Percentiles rank a stretch among this genome's conserved stretches.
These are phyloP conservation scores for Aureobasidium lini DNA, from an alignment of 2,329 filamentous ascomycete genomes.

Conservation along the genomic window DNA sequence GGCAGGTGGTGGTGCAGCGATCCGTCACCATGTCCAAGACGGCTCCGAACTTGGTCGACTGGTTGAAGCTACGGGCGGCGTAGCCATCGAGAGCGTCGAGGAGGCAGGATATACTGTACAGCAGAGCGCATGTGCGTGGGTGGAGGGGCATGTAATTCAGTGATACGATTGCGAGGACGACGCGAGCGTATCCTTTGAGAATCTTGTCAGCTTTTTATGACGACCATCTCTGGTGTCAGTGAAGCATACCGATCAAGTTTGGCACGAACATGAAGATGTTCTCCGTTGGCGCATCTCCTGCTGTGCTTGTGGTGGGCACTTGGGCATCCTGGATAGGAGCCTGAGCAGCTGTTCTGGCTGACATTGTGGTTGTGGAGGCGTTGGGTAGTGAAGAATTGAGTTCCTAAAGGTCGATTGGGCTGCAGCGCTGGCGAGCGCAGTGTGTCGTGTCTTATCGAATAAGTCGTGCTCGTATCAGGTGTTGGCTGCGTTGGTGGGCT, in stretches of 20 bases:
- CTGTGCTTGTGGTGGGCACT: background rate
- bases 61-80: conserved; percentile 75
- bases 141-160: conserved; percentile 99
- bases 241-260: conserved; percentile 42
- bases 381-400: background rate
- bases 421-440: background rate
- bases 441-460: background rate
- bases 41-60: conserved; percentile 90
- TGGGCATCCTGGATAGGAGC: background rate
- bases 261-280: conserved; percentile 49
- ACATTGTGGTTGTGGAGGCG: background rate
- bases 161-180: conserved; percentile 66
- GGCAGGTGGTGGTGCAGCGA: conserved; percentile 87
- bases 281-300: conserved; percentile 34
- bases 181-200: conserved; percentile 39
- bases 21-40: conserved; percentile 99
- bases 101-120: conserved; percentile 89
- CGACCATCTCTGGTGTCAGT: background rate
- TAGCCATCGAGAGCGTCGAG: conserved; percentile 92
- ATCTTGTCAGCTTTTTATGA: background rate
- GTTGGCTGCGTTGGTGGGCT: background rate
- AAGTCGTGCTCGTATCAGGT: background rate
- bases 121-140: conserved; percentile 80
- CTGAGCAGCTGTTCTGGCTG: background rate
- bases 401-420: background rate